Base-by-base conservation (phyloP, 306 rosid species). In the Datisca glomerata region DNA sequence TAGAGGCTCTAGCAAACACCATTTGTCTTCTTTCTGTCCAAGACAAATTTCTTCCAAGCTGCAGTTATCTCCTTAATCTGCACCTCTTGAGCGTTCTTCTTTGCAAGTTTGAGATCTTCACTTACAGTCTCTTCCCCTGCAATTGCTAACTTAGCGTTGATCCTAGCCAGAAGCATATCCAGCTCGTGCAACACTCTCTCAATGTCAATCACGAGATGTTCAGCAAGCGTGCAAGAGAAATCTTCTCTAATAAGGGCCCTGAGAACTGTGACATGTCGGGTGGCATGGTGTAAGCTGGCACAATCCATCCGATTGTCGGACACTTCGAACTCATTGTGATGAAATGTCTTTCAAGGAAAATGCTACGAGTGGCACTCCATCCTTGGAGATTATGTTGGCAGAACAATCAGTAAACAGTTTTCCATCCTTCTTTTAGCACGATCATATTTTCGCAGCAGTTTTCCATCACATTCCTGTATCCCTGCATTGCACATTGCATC, bases 241-340 rank as follows among this genome's bases (percentile, higher is more conserved):
- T 79, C 78, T 0, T 59, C 73, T 41, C 84, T 68, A 2, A 75
- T 49, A 1, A 75, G 80, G 2, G 43, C 91, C 7, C 84, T 77
- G 1, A 79, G 78, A 58, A 75, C 61, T 0, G 41, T 45, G n/a
- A 79, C 44, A 27, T 75, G 84, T 49, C 78, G 0, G 72, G 68
- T 6, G 80, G 78, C 91, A 79, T 75, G 21, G 75, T 41, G 45
- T 79, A 79, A 0, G 91, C 84, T 0, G 84, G 91, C 31, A 79
- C 80, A 0, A 79, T 13, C 84, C 84, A 75, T 3, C 80, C 80
- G 0, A 49, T 48, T 41, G 36, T 57, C 70, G 0, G 84, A 79
- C 54, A 75, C 55, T 65, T 56, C 56, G 56, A 62, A 72, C 60
- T 68, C 91, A 36, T 59, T 40, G 24, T 58, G 57, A 1, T 33